Conservation (phyloP, 768 basidiomycete genomes). For the Hygrophoropsis aurantiaca region DNA sequence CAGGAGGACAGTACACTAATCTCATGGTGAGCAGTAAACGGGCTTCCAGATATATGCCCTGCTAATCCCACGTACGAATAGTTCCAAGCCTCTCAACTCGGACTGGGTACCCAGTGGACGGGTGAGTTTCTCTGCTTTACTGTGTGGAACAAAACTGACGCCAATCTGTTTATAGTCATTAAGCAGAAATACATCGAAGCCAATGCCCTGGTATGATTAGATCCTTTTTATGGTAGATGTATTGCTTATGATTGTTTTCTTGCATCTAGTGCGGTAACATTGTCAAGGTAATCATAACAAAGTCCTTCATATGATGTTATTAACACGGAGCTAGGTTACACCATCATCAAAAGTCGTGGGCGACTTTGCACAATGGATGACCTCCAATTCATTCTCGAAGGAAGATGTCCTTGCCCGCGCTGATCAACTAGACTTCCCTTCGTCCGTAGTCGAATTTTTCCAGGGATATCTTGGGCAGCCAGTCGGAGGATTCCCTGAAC, state of each 20-base stretch:
- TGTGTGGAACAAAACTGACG: conserved; percentile 10
- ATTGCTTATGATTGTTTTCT: conserved; percentile 2
- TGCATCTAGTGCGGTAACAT: conserved; percentile 84
- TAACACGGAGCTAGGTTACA: conserved; percentile 60
- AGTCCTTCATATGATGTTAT: conserved; percentile 2
- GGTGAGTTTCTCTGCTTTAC: conserved; percentile 40
- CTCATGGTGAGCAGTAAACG: conserved; percentile 66
- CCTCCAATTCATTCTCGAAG: conserved; percentile 87
- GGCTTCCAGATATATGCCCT: conserved; percentile 13
- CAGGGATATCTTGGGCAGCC: conserved; percentile 98
- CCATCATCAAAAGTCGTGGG: conserved; percentile 99
- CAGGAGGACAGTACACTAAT: conserved; percentile 94
- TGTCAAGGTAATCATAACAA: conserved; percentile 63
- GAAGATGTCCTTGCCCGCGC: conserved; percentile 85
- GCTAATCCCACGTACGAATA: conserved; percentile 28
- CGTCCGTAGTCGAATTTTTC: conserved; percentile 97
- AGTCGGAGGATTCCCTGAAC: conserved; percentile 98
- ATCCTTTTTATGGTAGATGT: conserved; percentile 10
- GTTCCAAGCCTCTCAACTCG: conserved; percentile 99
- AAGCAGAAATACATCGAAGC: conserved; percentile 99
- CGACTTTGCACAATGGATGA: conserved; percentile 99
- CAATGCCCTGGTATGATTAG: conserved; percentile 75
- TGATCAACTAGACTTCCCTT: conserved; percentile 94
- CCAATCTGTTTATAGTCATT: conserved; percentile 57
- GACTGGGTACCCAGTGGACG: conserved; percentile 95